Percentiles rank a stretch among this genome's conserved stretches.
Evolutionary conservation across 2,329 filamentous ascomycete genomes (phyloP).

Genomic region (Trichophyton simii): DNA sequence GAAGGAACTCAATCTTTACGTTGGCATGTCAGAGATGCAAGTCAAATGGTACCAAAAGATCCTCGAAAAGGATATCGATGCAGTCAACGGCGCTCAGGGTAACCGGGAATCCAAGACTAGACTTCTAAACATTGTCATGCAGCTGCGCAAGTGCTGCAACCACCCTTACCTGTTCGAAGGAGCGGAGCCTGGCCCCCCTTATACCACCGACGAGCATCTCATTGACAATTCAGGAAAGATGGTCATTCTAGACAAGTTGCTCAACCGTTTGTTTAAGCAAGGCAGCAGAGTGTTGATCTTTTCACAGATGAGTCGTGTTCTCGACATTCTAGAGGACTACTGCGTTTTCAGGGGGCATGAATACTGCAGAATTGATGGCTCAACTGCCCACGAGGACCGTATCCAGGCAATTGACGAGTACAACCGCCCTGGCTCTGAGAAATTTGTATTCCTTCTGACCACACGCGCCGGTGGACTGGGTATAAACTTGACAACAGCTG

Average conservation of each 20-base stretch:
- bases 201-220: slow-evolving; percentile 94
- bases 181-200: slow-evolving; percentile 90
- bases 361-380: slow-evolving; percentile 94
- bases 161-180: slow-evolving; percentile 97
- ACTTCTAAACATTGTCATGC: slow-evolving; percentile 97
- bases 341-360: slow-evolving; percentile 90
- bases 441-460: slow-evolving; percentile 90
- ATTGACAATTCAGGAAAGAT: slow-evolving; percentile 93
- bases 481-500: slow-evolving; percentile 89
- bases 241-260: slow-evolving; percentile 85
- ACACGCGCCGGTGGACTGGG: slow-evolving; percentile 91
- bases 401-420: slow-evolving; percentile 97
- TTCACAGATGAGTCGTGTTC: slow-evolving; percentile 94
- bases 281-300: slow-evolving; percentile 97
- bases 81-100: slow-evolving; percentile 88
- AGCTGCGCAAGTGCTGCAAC: slow-evolving; percentile 96
- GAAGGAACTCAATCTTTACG: slow-evolving; percentile 92
- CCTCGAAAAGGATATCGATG: slow-evolving; percentile 96
- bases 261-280: slow-evolving; percentile 68
- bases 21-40: slow-evolving; percentile 99
- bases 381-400: slow-evolving; percentile 92
- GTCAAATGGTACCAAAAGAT: slow-evolving; percentile 99
- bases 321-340: slow-evolving; percentile 97
- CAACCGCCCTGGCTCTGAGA: slow-evolving; percentile 90
- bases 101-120: slow-evolving; percentile 97